Percentiles rank a stretch among this genome's conserved stretches.
Evolutionary conservation across 2,329 filamentous ascomycete species (phyloP).

Genomic region (Penicillium sp.): DNA sequence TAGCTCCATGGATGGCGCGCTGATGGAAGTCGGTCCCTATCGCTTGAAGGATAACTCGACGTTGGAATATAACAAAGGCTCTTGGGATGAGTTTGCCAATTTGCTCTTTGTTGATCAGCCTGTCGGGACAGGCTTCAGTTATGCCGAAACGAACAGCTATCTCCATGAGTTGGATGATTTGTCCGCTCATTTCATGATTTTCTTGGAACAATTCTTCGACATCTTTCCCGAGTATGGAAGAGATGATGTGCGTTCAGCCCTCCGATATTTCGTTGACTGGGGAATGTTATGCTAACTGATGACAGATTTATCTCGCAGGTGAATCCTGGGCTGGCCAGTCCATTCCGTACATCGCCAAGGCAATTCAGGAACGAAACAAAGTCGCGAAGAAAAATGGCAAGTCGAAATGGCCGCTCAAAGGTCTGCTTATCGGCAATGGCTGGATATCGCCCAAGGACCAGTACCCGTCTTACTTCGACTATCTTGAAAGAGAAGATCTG

Average conservation of each 20-base stretch:
- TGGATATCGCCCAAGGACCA: slow-evolving; percentile 94
- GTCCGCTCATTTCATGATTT: slow-evolving; percentile 83
- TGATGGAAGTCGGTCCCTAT: slow-evolving; percentile 97
- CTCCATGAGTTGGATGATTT: slow-evolving; percentile 84
- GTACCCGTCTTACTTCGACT: slow-evolving; percentile 84
- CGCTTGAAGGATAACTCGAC: slow-evolving; percentile 74
- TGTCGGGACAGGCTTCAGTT: slow-evolving; percentile 95
- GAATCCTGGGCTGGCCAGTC: slow-evolving; percentile 97
- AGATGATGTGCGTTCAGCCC: slow-evolving; percentile 76
- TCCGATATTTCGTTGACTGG: background rate
- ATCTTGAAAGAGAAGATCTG: slow-evolving; percentile 75
- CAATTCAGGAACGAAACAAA: slow-evolving; percentile 86
- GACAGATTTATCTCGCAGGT: slow-evolving; percentile 86
- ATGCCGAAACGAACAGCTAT: slow-evolving; percentile 87
- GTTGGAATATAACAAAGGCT: slow-evolving; percentile 84
- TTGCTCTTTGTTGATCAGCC: slow-evolving; percentile 96
- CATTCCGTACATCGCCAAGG: slow-evolving; percentile 94
- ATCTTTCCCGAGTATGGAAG: slow-evolving; percentile 89
- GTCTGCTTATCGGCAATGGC: slow-evolving; percentile 92
- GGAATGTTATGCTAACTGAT: slow-evolving; percentile 12
- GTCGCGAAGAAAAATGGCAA: slow-evolving; percentile 43
- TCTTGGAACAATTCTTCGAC: slow-evolving; percentile 88
- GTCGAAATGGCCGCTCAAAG: slow-evolving; percentile 76
- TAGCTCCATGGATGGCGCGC: slow-evolving; percentile 92
- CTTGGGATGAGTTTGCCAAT: slow-evolving; percentile 98